phyloP scores from a whole-genome alignment of 1,284 basidiomycete genomes.

The Cronartium quercuum region DNA sequence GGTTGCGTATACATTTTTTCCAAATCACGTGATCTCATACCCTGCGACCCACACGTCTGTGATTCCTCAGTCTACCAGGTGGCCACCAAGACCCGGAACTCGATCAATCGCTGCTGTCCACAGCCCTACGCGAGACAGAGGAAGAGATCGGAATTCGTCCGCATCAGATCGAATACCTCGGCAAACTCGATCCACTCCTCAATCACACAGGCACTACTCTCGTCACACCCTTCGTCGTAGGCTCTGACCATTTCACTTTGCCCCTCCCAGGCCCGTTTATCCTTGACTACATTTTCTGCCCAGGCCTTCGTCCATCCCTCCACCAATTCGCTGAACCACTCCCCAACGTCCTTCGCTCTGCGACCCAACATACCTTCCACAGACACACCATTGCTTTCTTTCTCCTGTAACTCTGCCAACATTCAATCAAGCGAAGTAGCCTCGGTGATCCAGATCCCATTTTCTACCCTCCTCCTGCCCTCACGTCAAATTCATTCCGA shows the following conservation, averaged over 20 bases:
- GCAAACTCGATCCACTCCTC: slow-evolving; percentile 4
- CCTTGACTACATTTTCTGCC: not conserved
- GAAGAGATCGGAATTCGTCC: slow-evolving; percentile 22
- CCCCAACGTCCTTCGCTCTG: not conserved
- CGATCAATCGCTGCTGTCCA: slow-evolving; percentile 15
- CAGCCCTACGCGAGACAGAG: slow-evolving; percentile 21
- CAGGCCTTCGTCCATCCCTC: slow-evolving; percentile 21
- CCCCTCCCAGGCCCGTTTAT: not conserved
- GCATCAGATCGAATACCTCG: slow-evolving; percentile 14
- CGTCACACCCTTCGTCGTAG: slow-evolving; percentile 26
- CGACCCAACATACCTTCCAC: not conserved
- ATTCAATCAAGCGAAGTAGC: slow-evolving; percentile 14
- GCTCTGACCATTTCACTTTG: not conserved
- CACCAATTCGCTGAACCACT: not conserved
- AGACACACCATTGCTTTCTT: not conserved
- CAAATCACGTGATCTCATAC: not conserved
- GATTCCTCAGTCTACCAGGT: slow-evolving; percentile 13
- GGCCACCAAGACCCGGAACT: slow-evolving; percentile 12
- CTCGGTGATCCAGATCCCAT: slow-evolving; percentile 1
- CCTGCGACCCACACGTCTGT: not conserved
- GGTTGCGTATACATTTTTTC: not conserved
- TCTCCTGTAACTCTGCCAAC: not conserved
- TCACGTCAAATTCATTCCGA: not conserved
- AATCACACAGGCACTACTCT: slow-evolving; percentile 9
- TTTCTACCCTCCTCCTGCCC: slow-evolving; percentile 10